Base-by-base conservation (phyloP, 805 yeast species). In the Brettanomyces anomalus region DNA sequence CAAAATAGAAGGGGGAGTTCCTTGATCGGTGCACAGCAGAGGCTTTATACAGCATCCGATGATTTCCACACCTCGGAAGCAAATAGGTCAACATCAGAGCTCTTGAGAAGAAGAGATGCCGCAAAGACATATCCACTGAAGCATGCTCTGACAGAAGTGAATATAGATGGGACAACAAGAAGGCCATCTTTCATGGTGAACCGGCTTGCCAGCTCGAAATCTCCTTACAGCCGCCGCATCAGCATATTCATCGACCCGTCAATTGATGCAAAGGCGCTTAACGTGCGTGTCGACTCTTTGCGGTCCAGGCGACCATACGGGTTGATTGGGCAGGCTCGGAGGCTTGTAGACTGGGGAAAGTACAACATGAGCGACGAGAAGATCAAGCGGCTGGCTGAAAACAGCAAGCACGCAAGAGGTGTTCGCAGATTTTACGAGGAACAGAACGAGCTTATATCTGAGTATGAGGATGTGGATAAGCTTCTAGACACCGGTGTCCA, bases 401-500 rank as follows among this genome's bases (percentile, higher is more conserved):
- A 15, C 8, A 10, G 18, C 7, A 40, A 24, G 33, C 13, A 15
- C 17, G 34, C 18, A 11, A 56, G 48, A 34, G 43, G 49, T 10
- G 41, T 74, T 4, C 60, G 67, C 21, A 43, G 56, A 16, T 82
- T 63, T 57, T 84, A 85, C 59, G 58, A 60, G 35, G 55, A 62
- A 3, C 90, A 83, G 59, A 84, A 84, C 56, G 74, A 67, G 35
- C 55, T 78, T 41, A 75, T 83, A 41, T 73, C 70, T 19, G 65
- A 75, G 42, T 81, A 74, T 52, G 57, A 58, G 32, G 81, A 75
- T 45, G 76, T 84, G 20, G 94, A 84, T 55, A 64, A 67, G 40
- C 64, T 83, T 41, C 65, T 84, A 37, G 93, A 82, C 53, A 74
- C 85, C 4, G 88, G 88, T 1, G 70, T 84, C 44, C 84, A 79